Conservation (phyloP, 2,329 filamentous ascomycete species). For the Tolypocladium pustulatum region DNA sequence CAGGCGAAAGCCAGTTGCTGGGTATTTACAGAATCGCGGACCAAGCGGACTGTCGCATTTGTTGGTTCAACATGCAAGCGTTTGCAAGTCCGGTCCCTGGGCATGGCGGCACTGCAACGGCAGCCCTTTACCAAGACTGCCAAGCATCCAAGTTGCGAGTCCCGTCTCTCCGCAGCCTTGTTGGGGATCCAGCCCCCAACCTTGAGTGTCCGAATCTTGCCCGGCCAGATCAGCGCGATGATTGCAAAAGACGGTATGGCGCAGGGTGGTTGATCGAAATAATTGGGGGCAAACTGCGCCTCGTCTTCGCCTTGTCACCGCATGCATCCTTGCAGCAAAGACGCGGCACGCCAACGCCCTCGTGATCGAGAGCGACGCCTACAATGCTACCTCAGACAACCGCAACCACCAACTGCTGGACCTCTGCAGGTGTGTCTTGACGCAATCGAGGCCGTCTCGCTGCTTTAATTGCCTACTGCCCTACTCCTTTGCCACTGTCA, state of each 20-base stretch:
- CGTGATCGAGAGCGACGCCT: not conserved
- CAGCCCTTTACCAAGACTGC: not conserved
- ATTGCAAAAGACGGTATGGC: not conserved
- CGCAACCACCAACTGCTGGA: not conserved
- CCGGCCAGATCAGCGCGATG: not conserved
- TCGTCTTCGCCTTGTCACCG: not conserved
- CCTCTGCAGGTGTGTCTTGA: not conserved
- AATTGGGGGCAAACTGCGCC: not conserved
- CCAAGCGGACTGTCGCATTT: not conserved
- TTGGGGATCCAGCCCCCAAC: not conserved
- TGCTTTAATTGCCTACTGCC: not conserved
- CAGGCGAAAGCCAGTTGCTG: not conserved
- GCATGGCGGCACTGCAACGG: not conserved
- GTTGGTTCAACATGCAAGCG: not conserved
- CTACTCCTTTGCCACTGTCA: not conserved
- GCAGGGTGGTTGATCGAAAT: not conserved
- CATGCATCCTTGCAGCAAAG: not conserved
- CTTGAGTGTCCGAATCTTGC: not conserved
- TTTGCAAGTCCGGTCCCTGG: not conserved
- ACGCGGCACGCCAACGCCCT: not conserved
- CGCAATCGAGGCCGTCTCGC: not conserved
- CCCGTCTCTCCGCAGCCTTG: not conserved
- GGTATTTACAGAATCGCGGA: not conserved
- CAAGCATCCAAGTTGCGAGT: not conserved
- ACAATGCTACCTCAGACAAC: not conserved